Conservation (phyloP, 1,139 yeast genomes). For the Hanseniaspora uvarum region DNA sequence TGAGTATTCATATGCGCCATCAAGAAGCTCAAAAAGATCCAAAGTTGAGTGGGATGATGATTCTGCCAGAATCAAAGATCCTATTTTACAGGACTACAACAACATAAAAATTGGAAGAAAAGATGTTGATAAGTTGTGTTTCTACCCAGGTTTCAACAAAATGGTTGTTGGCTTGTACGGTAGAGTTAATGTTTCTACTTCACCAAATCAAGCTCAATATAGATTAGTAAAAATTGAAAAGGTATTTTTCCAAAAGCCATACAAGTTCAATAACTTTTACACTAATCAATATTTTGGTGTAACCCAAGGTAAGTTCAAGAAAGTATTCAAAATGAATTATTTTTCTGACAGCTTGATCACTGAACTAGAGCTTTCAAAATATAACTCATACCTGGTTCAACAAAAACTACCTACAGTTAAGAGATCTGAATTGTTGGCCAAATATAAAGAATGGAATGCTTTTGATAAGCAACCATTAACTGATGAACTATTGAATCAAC, state of each 20-base stretch:
- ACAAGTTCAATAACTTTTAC: conserved; percentile 45
- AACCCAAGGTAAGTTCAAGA: conserved; percentile 47
- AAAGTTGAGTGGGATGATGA: conserved; percentile 38
- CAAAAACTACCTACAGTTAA: conserved; percentile 53
- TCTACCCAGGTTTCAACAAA: conserved; percentile 68
- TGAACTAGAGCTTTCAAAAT: conserved; percentile 61
- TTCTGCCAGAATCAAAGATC: conserved; percentile 34
- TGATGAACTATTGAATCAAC: conserved; percentile 65
- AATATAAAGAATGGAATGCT: conserved; percentile 48
- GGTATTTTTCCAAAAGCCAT: conserved; percentile 49
- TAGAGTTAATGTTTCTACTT: conserved; percentile 67
- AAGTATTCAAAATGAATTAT: conserved; percentile 61
- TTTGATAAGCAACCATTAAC: conserved; percentile 60
- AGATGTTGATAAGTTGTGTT: conserved; percentile 62
- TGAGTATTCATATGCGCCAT: conserved; percentile 32
- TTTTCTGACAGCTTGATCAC: conserved; percentile 70
- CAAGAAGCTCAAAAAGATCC: conserved; percentile 20
- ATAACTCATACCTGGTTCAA: conserved; percentile 49
- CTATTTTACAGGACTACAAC: conserved; percentile 50
- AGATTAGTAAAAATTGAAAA: conserved; percentile 74
- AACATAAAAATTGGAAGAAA: conserved; percentile 67
- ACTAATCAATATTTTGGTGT: conserved; percentile 51
- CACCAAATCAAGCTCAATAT: conserved; percentile 59
- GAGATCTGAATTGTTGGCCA: conserved; percentile 54
- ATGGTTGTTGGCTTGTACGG: conserved; percentile 67